Percentiles rank a stretch among this genome's conserved stretches.
phyloP scores from a whole-genome alignment of 2,329 filamentous ascomycete genomes.

The Chalaropsis thielavioides region DNA sequence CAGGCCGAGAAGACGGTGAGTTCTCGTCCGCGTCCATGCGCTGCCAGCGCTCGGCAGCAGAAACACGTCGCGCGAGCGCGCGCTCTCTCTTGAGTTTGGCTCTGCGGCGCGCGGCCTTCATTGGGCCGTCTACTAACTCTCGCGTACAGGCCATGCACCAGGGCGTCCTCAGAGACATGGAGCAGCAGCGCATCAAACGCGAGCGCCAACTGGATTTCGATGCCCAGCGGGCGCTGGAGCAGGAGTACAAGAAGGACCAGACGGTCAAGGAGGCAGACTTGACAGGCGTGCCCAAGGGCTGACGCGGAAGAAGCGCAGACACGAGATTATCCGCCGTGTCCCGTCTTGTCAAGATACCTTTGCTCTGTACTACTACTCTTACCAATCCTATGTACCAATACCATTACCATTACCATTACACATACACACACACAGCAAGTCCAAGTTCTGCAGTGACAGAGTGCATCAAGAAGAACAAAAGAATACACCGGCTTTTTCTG shows the following conservation, averaged over 20 bases:
- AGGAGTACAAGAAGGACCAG: constrained; percentile 82
- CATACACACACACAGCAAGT: not conserved
- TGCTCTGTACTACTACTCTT: not conserved
- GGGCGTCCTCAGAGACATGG: constrained; percentile 86
- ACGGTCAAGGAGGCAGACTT: constrained; percentile 37
- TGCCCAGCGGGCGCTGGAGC: constrained; percentile 69
- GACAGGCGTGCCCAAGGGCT: constrained; percentile 9
- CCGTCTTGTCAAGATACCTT: not conserved
- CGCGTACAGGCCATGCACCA: constrained; percentile 71
- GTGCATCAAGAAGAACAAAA: not conserved
- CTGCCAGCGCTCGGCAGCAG: too few relatives aligned
- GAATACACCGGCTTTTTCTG: not conserved
- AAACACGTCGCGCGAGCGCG: too few relatives aligned
- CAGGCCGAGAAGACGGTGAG: constrained; percentile 66
- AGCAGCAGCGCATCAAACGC: constrained; percentile 77
- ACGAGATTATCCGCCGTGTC: not conserved
- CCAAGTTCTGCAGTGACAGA: not conserved
- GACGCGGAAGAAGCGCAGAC: not conserved
- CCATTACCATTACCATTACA: not conserved
- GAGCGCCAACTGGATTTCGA: constrained; percentile 93
- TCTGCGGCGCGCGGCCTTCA: not conserved
- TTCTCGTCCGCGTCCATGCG: constrained; percentile 18
- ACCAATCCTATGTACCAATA: not conserved
- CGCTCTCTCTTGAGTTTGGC: too few relatives aligned
- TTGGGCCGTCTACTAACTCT: not conserved